phyloP scores from a whole-genome alignment of 2,329 filamentous ascomycete genomes.

The Alternaria sp. region DNA sequence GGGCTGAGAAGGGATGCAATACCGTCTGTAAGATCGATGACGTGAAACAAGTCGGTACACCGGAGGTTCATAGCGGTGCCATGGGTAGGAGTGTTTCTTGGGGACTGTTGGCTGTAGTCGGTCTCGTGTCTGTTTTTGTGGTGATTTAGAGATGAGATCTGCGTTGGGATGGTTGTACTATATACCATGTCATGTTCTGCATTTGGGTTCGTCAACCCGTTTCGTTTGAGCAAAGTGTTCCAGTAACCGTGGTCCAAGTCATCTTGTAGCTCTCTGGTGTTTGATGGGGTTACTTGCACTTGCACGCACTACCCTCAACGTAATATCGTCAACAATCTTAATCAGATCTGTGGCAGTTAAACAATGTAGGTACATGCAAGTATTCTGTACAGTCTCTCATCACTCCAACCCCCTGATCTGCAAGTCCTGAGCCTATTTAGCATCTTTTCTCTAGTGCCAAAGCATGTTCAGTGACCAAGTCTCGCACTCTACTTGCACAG shows the following conservation, averaged over 20 bases:
- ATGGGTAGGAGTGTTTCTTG: slow-evolving; percentile 38
- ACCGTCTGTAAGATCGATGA: slow-evolving; percentile 52
- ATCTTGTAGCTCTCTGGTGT: background rate
- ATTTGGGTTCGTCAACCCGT: rapidly evolving
- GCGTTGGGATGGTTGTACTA: background rate
- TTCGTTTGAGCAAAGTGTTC: rapidly evolving
- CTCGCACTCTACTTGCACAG: background rate
- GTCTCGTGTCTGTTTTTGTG: slow-evolving; percentile 31
- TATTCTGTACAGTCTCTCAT: rapidly evolving
- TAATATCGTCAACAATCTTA: background rate
- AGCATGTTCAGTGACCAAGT: background rate
- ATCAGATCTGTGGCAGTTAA: background rate
- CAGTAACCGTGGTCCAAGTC: background rate
- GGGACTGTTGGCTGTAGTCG: slow-evolving; percentile 36
- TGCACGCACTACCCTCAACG: background rate
- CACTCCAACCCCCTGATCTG: background rate
- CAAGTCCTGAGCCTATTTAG: background rate
- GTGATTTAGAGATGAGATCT: slow-evolving; percentile 19
- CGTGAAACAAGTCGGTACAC: slow-evolving; percentile 45
- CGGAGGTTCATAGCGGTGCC: slow-evolving; percentile 42
- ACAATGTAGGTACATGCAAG: background rate
- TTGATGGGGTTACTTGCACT: rapidly evolving
- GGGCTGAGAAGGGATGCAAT: slow-evolving; percentile 42
- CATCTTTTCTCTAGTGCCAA: too few species aligned
- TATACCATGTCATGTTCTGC: too few species aligned